Percentiles rank a stretch among this genome's conserved stretches.
phyloP scores from a whole-genome alignment of 78 protist species.

The Dictyostelium brefeldianum region DNA sequence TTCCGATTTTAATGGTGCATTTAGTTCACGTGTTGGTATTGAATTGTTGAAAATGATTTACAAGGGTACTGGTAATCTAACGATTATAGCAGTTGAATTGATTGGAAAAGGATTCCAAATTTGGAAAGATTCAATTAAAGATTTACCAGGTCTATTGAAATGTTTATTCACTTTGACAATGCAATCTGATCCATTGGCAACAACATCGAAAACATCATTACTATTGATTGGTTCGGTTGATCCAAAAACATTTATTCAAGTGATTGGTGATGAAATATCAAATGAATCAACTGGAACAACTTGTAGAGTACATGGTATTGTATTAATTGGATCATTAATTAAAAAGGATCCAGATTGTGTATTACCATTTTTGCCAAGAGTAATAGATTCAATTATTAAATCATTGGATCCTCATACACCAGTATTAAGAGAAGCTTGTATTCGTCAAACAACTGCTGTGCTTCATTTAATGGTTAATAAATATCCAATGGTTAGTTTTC shows the following conservation, averaged over 20 bases:
- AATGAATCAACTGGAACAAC: conserved; percentile 34
- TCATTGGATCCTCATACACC: conserved; percentile 89
- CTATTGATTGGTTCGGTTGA: conserved; percentile 60
- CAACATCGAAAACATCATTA: conserved; percentile 41
- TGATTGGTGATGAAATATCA: conserved; percentile 68
- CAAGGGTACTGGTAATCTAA: conserved; percentile 68
- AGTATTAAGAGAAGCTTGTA: conserved; percentile 82
- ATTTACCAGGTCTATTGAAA: conserved; percentile 68
- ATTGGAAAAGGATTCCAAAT: conserved; percentile 79
- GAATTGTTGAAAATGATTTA: conserved; percentile 63
- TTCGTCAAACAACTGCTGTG: conserved; percentile 81
- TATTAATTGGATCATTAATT: conserved; percentile 45
- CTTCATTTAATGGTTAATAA: conserved; percentile 85
- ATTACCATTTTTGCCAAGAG: conserved; percentile 43
- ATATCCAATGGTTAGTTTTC: conserved; percentile 89
- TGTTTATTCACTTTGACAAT: conserved; percentile 72
- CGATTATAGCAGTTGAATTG: conserved; percentile 67
- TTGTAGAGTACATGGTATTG: conserved; percentile 56
- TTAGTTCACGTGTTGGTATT: conserved; percentile 28
- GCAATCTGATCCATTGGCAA: conserved; percentile 65
- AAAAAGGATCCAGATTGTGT: conserved; percentile 70
- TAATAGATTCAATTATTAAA: conserved; percentile 77
- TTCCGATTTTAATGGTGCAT: neutral
- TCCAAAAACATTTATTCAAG: conserved; percentile 65
- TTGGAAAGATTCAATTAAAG: conserved; percentile 75